Conservation (phyloP, 352 stramenopile species). For the Phytophthora fragariae region DNA sequence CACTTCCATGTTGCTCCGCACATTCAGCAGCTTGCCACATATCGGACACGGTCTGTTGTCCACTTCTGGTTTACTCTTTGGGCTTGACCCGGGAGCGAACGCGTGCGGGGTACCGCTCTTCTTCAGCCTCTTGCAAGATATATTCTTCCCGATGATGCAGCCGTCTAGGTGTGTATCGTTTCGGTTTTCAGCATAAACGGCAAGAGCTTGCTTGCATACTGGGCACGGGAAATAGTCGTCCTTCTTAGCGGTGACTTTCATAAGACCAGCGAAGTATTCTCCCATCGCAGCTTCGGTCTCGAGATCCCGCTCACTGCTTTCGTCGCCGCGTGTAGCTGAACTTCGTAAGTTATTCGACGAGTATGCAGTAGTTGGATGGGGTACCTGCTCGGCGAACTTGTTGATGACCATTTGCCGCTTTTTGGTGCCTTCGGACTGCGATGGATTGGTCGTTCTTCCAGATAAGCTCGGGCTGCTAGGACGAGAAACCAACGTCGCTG, state of each 20-base stretch:
- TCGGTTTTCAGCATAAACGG: neutral
- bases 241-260: conserved; percentile 3
- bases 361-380: conserved; percentile 11
- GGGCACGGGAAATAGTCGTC: conserved; percentile 18
- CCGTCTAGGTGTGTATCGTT: neutral
- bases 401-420: conserved; percentile 62
- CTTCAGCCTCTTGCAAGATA: conserved; percentile 10
- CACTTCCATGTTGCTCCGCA: conserved; percentile 58
- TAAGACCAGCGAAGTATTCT: neutral
- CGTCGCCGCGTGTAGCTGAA: conserved; percentile 6
- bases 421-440: conserved; percentile 21
- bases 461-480: conserved; percentile 12
- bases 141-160: neutral
- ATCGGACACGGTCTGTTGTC: conserved; percentile 53
- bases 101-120: conserved; percentile 11
- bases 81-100: conserved; percentile 7
- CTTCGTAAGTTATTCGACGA: conserved; percentile 3
- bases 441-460: conserved; percentile 22
- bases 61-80: conserved; percentile 16
- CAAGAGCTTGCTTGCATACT: conserved; percentile 41
- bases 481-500: conserved; percentile 51
- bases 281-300: neutral
- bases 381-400: conserved; percentile 41
- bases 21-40: conserved; percentile 62
- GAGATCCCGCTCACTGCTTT: conserved; percentile 1